These are phyloP conservation scores for Raddia distichophylla DNA, from an alignment of 176 grass and related monocot species.

Conservation along the genomic window DNA sequence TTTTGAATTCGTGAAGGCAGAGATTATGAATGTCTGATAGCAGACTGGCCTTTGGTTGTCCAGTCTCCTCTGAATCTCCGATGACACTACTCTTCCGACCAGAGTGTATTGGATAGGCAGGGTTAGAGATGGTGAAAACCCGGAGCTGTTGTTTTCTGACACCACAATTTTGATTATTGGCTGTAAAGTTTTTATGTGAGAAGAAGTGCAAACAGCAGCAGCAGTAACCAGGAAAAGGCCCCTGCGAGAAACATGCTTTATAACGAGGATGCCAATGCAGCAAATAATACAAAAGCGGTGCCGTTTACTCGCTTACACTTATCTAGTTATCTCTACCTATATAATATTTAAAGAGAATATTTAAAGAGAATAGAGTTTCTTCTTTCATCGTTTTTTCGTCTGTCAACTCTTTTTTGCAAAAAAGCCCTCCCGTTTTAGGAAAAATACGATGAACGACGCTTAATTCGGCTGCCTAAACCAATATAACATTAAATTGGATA, in stretches of 20 bases:
- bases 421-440: too few relatives aligned
- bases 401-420: too few relatives aligned
- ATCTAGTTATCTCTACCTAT: too few relatives aligned
- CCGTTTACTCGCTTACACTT: too few relatives aligned
- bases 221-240: background rate
- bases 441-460: too few relatives aligned
- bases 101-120: background rate
- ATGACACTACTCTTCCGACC: background rate
- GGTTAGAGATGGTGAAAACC: constrained; percentile 24
- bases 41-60: background rate
- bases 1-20: constrained; percentile 1
- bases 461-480: too few relatives aligned
- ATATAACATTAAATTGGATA: too few relatives aligned
- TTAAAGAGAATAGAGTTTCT: too few relatives aligned
- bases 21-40: background rate
- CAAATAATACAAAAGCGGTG: background rate
- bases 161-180: constrained; percentile 32
- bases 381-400: too few relatives aligned
- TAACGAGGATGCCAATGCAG: background rate
- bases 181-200: constrained; percentile 39
- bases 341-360: too few relatives aligned
- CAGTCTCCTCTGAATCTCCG: background rate
- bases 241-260: constrained; percentile 1
- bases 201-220: constrained; percentile 26
- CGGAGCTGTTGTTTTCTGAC: background rate